Base-by-base conservation (phyloP, 768 basidiomycete species). In the Paxillus involutus region DNA sequence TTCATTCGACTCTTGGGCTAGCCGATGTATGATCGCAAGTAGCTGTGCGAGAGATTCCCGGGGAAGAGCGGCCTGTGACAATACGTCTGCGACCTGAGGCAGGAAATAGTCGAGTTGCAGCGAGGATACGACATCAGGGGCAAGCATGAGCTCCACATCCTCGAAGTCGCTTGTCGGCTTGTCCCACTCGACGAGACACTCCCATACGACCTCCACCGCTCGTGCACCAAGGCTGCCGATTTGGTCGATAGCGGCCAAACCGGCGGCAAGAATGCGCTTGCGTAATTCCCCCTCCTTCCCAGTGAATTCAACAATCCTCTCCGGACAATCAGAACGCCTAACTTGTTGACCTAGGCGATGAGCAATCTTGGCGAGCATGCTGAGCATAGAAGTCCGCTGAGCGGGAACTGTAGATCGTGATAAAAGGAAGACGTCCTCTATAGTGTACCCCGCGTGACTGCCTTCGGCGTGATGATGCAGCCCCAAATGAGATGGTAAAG, bases 401-500 rank as follows among this genome's bases (percentile, higher is more conserved):
- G 89, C 86, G 12, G 86, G 84, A 0, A 94, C 88, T 3, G 86
- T 92, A 0, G 91, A 94, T 37, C 91, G 75, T 4, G 85, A 83
- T 9, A 95, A 77, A 39, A 89, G 72, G 43, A 95, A 86, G 4
- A 96, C 77, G 55, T 96, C 94, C 42, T 91, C 86, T 2, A 96
- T 73, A 0, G 91, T 94, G 70, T 97, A 97, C 0, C 94, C 94
- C 0, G 94, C 94, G 52, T 79, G 83, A 32, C 76, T 71, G 6
- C 78, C 76, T 51, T 91, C 85, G 0, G 93, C 87, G 64, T 96
- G 94, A 65, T 97, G 94, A 69, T 98, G 94, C 3, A 96, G 75
- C 4, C 94, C 94, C 6, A 93, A 79, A 71, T 94, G 86, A 0
- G 90, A 87, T 2, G 93, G 94, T 3, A 96, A 75, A 1, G 75